Percentiles rank a stretch among this genome's conserved stretches.
Conservation (phyloP, 2,329 filamentous ascomycete species). For the Ilyonectria sp. region DNA sequence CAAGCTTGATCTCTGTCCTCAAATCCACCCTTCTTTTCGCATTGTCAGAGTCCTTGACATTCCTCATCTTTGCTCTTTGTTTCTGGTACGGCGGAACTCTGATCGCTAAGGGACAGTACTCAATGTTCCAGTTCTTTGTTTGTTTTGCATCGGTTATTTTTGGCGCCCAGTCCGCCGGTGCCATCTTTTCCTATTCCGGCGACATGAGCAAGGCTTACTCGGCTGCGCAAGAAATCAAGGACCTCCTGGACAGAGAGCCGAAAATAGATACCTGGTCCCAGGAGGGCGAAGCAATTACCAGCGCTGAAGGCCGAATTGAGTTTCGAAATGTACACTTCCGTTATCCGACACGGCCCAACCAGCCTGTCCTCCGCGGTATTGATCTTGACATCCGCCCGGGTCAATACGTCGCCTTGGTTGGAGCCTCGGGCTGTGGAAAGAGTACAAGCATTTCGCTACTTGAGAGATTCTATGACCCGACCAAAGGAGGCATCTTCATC, state of each 20-base stretch:
- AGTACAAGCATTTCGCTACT: constrained; percentile 68
- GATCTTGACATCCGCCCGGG: constrained; percentile 64
- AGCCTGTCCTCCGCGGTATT: constrained; percentile 74
- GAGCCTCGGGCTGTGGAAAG: constrained; percentile 64
- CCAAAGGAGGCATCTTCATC: constrained; percentile 7
- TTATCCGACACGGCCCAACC: constrained; percentile 78
- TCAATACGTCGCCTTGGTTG: constrained; percentile 60
- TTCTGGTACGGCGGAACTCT: constrained; percentile 41
- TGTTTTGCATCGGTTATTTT: constrained; percentile 42
- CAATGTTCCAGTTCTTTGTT: constrained; percentile 38
- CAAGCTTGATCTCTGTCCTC: constrained; percentile 19
- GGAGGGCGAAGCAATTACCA: constrained; percentile 73
- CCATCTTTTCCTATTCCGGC: constrained; percentile 87
- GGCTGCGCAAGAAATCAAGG: constrained; percentile 82
- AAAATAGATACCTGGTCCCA: constrained; percentile 82
- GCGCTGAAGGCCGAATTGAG: constrained; percentile 76
- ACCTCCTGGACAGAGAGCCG: constrained; percentile 83
- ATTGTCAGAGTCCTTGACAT: constrained; percentile 19
- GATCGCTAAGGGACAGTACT: constrained; percentile 27
- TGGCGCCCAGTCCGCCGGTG: constrained; percentile 88
- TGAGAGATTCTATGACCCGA: constrained; percentile 67
- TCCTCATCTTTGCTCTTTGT: constrained; percentile 21
- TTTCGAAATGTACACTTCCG: constrained; percentile 75
- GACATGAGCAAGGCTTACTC: constrained; percentile 90
- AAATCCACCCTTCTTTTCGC: constrained; percentile 23